Base-by-base conservation (phyloP, 257 asterid genomes). In the Solanum chilense region DNA sequence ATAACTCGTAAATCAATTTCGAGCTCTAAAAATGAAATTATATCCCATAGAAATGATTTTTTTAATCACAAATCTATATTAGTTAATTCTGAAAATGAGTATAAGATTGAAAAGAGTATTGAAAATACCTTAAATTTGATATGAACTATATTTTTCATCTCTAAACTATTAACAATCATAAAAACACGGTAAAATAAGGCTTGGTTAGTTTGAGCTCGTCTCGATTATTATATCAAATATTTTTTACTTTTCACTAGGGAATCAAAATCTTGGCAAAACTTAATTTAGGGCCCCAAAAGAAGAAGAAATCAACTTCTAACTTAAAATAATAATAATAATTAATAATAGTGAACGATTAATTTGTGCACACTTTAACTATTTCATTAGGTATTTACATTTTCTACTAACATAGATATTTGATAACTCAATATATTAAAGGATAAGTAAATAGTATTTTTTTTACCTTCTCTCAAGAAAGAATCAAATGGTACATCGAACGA, bases 371-470 rank as follows among this genome's bases (percentile, higher is more conserved):
- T 69, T 29, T 15, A 16, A 3, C 5, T 29, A 29, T 29, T 69
- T 69, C 12, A 29, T 3, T 33, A 15, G 2, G 0, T 69, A 69
- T 1, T 29, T 29, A 1, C 4, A 7, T 7, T 29, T 68, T 27
- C 5, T 12, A 44, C 9, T 78, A 0, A 10, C 2, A 1, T 44
- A 44, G 2, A 23, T 78, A 25, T 3, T n/a, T 3, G 12, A 0
- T 78, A 42, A 42, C 41, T 78, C 11, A 7, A 18, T 4, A 78
- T 58, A 42, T 10, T 14, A 41, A 41, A 0, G 12, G 2, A 12
- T 31, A 27, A 12, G 12, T 1, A 78, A 6, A 23, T 44, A 49
- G 11, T 44, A 5, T 20, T n/a, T 29, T 29, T 27, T 12, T 69
- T 29, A 5, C 12, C 23, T 69, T 29, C 41, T 29, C 2, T 56